Conservation (phyloP, 2,329 filamentous ascomycete species). For the Aureobasidium sp. region DNA sequence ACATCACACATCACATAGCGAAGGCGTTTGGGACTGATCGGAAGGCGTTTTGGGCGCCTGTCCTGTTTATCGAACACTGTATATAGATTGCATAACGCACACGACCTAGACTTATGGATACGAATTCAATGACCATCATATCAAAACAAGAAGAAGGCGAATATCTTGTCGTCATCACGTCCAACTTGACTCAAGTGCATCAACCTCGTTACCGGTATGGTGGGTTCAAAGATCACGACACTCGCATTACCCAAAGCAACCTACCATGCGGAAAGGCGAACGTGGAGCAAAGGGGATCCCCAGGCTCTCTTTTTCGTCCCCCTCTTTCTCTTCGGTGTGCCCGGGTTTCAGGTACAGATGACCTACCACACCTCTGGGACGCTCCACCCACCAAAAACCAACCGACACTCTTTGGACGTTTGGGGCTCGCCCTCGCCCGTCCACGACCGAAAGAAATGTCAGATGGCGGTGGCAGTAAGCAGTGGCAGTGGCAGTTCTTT, state of each 20-base stretch:
- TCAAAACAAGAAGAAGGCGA: not conserved
- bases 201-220: not conserved
- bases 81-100: conserved; percentile 9
- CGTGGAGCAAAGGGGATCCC: not conserved
- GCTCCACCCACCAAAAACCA: not conserved
- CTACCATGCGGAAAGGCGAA: not conserved
- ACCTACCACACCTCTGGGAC: not conserved
- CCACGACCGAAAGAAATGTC: not conserved
- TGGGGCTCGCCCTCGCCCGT: not conserved
- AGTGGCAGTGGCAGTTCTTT: too few relatives aligned
- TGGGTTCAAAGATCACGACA: not conserved
- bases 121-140: not conserved
- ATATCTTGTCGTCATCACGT: not conserved
- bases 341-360: not conserved
- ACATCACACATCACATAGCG: conserved; percentile 2
- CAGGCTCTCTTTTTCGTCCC: not conserved
- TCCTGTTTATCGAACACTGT: not conserved
- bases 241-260: not conserved
- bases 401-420: not conserved
- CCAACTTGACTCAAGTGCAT: not conserved
- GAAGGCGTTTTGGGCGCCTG: not conserved
- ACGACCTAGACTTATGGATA: conserved; percentile 8
- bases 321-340: not conserved
- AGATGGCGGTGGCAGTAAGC: not conserved
- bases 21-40: not conserved